Evolutionary conservation across 2,329 filamentous ascomycete genomes (phyloP).

Genomic region (Scorias spongiosa): DNA sequence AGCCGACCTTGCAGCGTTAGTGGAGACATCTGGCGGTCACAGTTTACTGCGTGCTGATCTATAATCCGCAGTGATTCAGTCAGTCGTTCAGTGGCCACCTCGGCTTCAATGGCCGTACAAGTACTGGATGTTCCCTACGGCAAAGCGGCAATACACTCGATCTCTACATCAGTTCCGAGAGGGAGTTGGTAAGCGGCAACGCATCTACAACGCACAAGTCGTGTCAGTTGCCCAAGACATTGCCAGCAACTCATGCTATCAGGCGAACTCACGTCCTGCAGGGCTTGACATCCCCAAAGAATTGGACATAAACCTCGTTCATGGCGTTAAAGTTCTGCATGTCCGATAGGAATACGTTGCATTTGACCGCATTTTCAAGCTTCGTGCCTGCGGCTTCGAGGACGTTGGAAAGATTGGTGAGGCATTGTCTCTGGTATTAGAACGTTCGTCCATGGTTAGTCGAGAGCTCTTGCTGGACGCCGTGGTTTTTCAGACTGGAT

Average conservation of each 20-base stretch:
- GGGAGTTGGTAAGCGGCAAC: conserved; percentile 38
- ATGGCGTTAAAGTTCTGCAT: conserved; percentile 50
- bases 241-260: neutral
- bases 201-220: conserved; percentile 20
- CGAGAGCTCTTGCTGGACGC: no score
- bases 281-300: conserved; percentile 19
- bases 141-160: conserved; percentile 33
- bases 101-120: no score
- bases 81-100: no score
- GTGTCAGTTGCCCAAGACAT: neutral
- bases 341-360: conserved; percentile 49
- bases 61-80: no score
- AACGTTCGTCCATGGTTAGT: no score
- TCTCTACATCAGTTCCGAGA: conserved; percentile 37
- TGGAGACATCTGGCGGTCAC: no score
- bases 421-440: conserved; percentile 31
- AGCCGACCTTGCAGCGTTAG: no score
- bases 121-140: conserved; percentile 8
- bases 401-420: conserved; percentile 44
- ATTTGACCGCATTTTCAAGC: conserved; percentile 48
- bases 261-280: conserved; percentile 16
- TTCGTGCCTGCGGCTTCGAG: conserved; percentile 45
- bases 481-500: no score
- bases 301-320: conserved; percentile 36
- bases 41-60: no score